Conservation (phyloP, 768 basidiomycete species). For the Vararia minispora region DNA sequence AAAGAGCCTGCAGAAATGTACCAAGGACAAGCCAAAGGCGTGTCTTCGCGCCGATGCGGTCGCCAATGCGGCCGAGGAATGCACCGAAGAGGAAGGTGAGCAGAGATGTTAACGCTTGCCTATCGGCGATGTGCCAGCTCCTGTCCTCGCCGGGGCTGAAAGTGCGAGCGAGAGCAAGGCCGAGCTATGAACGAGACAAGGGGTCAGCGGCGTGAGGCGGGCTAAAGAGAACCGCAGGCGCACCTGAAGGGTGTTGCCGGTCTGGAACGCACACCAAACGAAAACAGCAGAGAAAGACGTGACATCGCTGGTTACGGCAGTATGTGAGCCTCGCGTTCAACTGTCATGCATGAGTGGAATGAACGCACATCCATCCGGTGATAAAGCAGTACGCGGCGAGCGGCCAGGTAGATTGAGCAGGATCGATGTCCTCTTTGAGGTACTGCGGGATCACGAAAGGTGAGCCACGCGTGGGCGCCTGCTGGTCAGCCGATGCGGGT, state of each 20-base stretch:
- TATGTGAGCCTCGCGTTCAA: not conserved
- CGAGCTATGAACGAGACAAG: conserved; percentile 34
- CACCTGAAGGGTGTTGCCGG: conserved; percentile 65
- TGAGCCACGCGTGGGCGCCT: too few species aligned
- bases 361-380: conserved; percentile 64
- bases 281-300: conserved; percentile 71
- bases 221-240: conserved; percentile 7
- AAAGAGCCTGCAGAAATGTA: conserved; percentile 62
- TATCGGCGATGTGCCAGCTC: conserved; percentile 70
- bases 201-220: not conserved
- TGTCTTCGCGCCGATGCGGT: conserved; percentile 61
- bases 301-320: conserved; percentile 39
- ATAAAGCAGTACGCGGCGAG: conserved; percentile 64
- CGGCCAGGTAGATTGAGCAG: conserved; percentile 36
- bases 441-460: too few species aligned
- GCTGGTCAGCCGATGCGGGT: too few species aligned
- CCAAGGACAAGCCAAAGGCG: conserved; percentile 66
- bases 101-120: conserved; percentile 75
- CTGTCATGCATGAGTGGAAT: not conserved
- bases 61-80: conserved; percentile 77
- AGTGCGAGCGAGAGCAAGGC: conserved; percentile 73
- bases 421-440: conserved; percentile 36
- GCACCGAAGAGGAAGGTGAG: conserved; percentile 68
- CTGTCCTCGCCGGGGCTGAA: conserved; percentile 45
- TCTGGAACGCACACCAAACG: conserved; percentile 83